phyloP scores from a whole-genome alignment of 495 filamentous ascomycete genomes.

The Lasiosphaeria miniovina region DNA sequence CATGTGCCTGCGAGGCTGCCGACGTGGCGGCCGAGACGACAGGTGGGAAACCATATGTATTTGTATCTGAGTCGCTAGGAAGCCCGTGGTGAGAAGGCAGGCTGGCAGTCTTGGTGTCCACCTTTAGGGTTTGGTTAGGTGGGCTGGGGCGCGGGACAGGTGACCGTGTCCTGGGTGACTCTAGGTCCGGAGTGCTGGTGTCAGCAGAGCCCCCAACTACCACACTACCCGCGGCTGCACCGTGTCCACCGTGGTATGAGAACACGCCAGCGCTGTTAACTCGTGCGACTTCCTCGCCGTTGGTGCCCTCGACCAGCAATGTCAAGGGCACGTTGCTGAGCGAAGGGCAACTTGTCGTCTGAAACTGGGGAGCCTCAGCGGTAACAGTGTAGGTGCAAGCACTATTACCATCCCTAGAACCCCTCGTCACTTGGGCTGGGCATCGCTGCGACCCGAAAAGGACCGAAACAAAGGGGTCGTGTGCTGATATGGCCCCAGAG shows the following conservation, averaged over 20 bases:
- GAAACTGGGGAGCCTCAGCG: conserved; percentile 68
- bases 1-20: conserved; percentile 21
- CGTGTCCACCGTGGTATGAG: conserved; percentile 55
- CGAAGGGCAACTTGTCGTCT: conserved; percentile 61
- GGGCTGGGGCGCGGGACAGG: conserved; percentile 41
- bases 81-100: conserved; percentile 30
- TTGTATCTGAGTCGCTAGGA: conserved; percentile 36
- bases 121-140: conserved; percentile 32
- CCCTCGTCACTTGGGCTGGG: conserved; percentile 58
- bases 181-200: conserved; percentile 42
- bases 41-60: conserved; percentile 46
- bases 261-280: conserved; percentile 70
- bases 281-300: conserved; percentile 58
- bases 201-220: conserved; percentile 31
- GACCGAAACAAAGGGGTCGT: conserved; percentile 54
- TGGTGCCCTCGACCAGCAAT: conserved; percentile 65
- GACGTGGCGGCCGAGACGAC: conserved; percentile 36
- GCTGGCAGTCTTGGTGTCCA: conserved; percentile 27
- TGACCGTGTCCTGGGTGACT: conserved; percentile 45
- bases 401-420: conserved; percentile 54
- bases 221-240: conserved; percentile 27
- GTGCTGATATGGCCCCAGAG: conserved; percentile 44
- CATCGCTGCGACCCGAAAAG: conserved; percentile 73
- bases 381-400: conserved; percentile 68
- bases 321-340: conserved; percentile 66